phyloP scores from a whole-genome alignment of 306 rosid species.

The Pyrus bretschneideri region DNA sequence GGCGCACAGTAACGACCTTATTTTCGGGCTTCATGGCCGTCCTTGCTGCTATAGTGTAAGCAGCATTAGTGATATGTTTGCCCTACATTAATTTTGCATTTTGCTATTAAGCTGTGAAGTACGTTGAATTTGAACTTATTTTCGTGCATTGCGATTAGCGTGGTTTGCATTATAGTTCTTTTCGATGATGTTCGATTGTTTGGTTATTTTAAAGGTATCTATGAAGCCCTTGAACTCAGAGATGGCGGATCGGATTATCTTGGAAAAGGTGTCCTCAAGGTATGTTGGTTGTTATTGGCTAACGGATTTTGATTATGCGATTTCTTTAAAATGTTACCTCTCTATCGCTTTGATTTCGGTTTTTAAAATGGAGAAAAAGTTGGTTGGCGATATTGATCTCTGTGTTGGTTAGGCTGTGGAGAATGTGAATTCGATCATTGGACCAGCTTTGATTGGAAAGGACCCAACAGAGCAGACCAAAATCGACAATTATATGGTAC shows the following conservation, averaged over 20 bases:
- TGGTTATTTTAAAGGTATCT: constrained; percentile 31
- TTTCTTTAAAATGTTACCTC: not conserved
- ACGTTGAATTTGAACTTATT: not conserved
- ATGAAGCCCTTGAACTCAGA: constrained; percentile 79
- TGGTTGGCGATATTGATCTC: not conserved
- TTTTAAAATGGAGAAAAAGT: not conserved
- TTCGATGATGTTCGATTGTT: not conserved
- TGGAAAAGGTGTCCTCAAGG: constrained; percentile 73
- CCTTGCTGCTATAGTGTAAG: constrained; percentile 17
- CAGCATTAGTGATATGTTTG: constrained; percentile 3
- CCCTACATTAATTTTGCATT: not conserved
- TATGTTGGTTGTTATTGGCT: not conserved
- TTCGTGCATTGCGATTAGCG: not conserved
- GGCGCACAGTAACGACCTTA: constrained; percentile 23
- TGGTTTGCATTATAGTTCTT: not conserved
- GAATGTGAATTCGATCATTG: constrained; percentile 57
- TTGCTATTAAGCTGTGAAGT: not conserved
- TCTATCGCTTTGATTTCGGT: not conserved
- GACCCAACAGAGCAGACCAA: constrained; percentile 63
- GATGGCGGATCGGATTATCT: constrained; percentile 83
- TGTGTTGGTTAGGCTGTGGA: constrained; percentile 46
- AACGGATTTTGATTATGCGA: not conserved
- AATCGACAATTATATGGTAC: constrained; percentile 70
- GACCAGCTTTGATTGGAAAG: constrained; percentile 70
- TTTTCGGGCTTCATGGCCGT: constrained; percentile 23